These are phyloP conservation scores for Bruguiera parviflora DNA, from an alignment of 345 rosid species.

Conservation along the genomic window DNA sequence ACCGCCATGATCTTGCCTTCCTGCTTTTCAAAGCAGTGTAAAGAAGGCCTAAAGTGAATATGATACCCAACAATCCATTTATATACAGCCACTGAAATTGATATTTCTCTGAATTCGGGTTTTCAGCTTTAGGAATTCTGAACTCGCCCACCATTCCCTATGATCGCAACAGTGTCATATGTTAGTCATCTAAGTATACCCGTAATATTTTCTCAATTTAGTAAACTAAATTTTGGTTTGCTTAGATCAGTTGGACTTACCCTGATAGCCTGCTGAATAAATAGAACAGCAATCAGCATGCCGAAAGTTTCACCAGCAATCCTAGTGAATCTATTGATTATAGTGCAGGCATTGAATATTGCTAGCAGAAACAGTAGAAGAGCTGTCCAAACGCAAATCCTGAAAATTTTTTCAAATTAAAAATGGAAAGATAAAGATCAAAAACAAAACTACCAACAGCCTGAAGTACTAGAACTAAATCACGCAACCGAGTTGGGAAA, in stretches of 20 bases:
- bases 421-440: not conserved
- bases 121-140: constrained; percentile 40
- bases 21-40: constrained; percentile 67
- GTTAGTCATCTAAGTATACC: not conserved
- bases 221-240: not conserved
- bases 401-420: constrained; percentile 19
- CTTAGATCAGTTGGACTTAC: constrained; percentile 22
- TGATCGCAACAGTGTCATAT: constrained; percentile 5
- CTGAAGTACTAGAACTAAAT: too few species aligned
- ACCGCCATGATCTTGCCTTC: constrained; percentile 73
- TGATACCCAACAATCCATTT: constrained; percentile 69
- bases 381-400: constrained; percentile 95
- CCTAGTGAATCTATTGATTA: constrained; percentile 77
- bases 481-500: not conserved
- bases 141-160: constrained; percentile 76
- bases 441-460: not conserved
- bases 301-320: constrained; percentile 85
- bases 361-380: constrained; percentile 65
- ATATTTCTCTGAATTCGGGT: constrained; percentile 39
- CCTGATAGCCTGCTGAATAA: constrained; percentile 81
- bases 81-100: constrained; percentile 66
- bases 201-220: not conserved
- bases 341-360: constrained; percentile 49
- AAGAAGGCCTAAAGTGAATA: constrained; percentile 63
- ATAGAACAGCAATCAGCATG: constrained; percentile 69